Evolutionary conservation across 345 rosid genomes (phyloP), one percentile per base, ranked within the genome.

Genomic region (Rhodamnia argentea): DNA sequence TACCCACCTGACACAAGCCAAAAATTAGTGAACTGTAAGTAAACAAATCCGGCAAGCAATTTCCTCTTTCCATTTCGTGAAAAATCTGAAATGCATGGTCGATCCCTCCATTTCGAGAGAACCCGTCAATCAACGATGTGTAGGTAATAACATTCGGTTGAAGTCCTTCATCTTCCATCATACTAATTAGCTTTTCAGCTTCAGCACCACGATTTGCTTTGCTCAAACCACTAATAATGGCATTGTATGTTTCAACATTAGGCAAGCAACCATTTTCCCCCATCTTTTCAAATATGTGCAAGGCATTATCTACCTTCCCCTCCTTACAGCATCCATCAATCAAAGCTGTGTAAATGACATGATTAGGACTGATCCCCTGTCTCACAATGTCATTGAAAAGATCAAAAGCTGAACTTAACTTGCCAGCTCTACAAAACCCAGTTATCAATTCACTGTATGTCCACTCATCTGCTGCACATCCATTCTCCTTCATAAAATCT

Each of bases 271-370:
- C 92, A 83, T 83, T 85, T 84, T 89, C 87, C 89, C 85, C 88
- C 96, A 94, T 94, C 87, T 85, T 90, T 53, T 88, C 89, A 83
- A 93, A 88, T 57, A 93, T 70, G 55, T 92, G 88, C 88, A 92
- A 86, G 42, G 94, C 96, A 78, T 82, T 84, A 87, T 91, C 94
- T 44, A 90, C 87, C 90, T 91, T 91, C 51, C 91, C 94, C 85
- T 88, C 91, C 88, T 93, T 91, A 84, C 92, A 92, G 85, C 91
- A 90, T 83, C 94, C 96, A 89, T 92, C 93, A 84, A 94, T 93
- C 89, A 93, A 82, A 59, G 94, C 94, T 15, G 94, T 94, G 88
- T 88, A 93, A 85, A n/a, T 84, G 83, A 93, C 90, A 64, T 86
- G 92, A 86, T 91, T 90, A 57, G 93, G 93, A 84, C 56, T 87